Base-by-base conservation (phyloP, 2,329 filamentous ascomycete species). In the Diplodia seriata region DNA sequence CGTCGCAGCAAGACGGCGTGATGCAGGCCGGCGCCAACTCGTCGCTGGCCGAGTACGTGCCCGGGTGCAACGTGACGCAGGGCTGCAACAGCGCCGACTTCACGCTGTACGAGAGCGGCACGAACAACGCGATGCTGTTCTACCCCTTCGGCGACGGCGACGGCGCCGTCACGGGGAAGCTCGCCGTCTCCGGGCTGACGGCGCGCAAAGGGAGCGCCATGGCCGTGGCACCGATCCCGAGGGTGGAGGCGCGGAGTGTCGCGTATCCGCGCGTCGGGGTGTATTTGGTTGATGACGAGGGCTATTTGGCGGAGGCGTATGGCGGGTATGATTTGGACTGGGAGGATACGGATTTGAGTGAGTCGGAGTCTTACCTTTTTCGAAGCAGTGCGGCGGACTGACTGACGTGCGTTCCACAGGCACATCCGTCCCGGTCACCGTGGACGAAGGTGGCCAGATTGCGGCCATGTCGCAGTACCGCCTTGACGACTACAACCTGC, bases 391-490 rank as follows among this genome's bases (percentile, higher is more conserved):
- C 23, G 23, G 23, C 23, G 23, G n/a, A n/a, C n/a, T n/a, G 23
- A 23, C 23, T 23, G 23, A 23, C 23, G 23, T 23, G 23, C 23
- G 23, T 1, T 2, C 2, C 23, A n/a, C 23, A 23, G 23, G 23
- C 23, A 1, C 23, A 23, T 23, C 23, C 23, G 23, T 23, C 23
- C 23, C 23, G 23, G 23, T 49, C 14, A 7, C 26, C 14, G 61
- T 65, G 15, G 61, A 65, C 49, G 43, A 6, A 23, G 61, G 61
- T 2, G 61, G 49, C 3, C 49, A 65, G 36, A 12, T 65, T 3
- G 61, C 61, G 50, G 61, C 61, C 2, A 54, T 40, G 49, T 40
- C 61, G 33, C 49, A 65, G 50, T 54, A 54, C 33, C n/a, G 61
- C 2, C n/a, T 36, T 1, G 61, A 65, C 61, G 61, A 65, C 36